Conservation (phyloP, 106 monocot genomes). For the Agapanthus africanus region DNA sequence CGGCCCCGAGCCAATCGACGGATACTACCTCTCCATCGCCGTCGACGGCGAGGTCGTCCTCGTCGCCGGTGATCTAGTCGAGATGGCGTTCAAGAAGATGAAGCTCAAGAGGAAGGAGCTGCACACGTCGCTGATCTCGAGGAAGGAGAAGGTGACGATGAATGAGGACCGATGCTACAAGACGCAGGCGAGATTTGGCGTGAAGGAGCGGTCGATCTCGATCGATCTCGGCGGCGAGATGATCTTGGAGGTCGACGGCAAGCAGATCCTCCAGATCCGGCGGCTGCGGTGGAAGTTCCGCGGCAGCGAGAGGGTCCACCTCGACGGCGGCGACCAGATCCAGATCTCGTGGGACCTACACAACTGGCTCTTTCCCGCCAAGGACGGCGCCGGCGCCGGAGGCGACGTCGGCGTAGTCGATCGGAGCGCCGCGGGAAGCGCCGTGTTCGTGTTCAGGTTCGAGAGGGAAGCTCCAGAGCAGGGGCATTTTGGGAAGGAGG, state of each 20-base stretch:
- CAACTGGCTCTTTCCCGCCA: conserved; percentile 55
- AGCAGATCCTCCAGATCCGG: conserved; percentile 46
- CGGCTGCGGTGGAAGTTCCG: conserved; percentile 78
- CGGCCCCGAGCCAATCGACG: conserved; percentile 48
- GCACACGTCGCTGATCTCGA: conserved; percentile 27
- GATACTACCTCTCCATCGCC: conserved; percentile 46
- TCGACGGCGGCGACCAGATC: conserved; percentile 37
- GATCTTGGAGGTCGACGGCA: conserved; percentile 48
- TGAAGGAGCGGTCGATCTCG: conserved; percentile 39
- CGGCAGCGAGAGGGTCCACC: conserved; percentile 58
- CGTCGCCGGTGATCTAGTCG: conserved; percentile 46
- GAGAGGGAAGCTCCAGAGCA: conserved; percentile 22
- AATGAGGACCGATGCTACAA: conserved; percentile 24
- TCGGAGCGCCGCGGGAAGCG: neutral
- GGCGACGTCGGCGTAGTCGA: neutral
- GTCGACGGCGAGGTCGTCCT: conserved; percentile 62
- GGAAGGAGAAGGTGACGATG: conserved; percentile 65
- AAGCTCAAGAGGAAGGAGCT: conserved; percentile 8
- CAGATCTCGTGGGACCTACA: conserved; percentile 88
- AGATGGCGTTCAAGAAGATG: conserved; percentile 29
- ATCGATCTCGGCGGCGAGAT: conserved; percentile 42
- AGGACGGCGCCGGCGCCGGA: neutral
- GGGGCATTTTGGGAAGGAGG: conserved; percentile 11
- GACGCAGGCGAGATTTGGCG: conserved; percentile 40
- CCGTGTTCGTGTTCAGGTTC: conserved; percentile 62